Evolutionary conservation across 108 stramenopile genomes (phyloP), one percentile per base, ranked within the genome.

Genomic region (Cylindrotheca closterium): DNA sequence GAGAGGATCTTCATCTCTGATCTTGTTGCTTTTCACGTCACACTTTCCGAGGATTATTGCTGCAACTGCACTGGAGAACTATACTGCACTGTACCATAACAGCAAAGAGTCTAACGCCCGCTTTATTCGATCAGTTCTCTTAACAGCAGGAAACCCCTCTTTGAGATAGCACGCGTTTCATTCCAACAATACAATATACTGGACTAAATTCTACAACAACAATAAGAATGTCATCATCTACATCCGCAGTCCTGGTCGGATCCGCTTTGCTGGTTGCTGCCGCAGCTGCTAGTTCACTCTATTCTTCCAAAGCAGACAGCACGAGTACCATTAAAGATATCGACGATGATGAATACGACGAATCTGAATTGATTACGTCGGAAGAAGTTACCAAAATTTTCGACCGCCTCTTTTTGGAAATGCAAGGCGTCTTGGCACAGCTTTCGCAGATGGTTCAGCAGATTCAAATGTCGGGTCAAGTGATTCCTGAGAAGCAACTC

Each of bases 371-470:
- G 63, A 90, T 94, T 60, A 73, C 87, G 29, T 69, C 73, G 24
- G 88, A 91, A 23, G 86, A 89, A 33, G 89, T 94, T 22, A 56
- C 52, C 26, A 75, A 83, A 60, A 79, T 94, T 48, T 91, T 94
- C 53, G 93, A 94, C 65, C 73, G 83, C 18, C 81, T 94, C 1
- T 94, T 91, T 68, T 47, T 91, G 50, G 80, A 89, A 54, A 91
- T 91, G 88, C 93, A 94, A 55, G 77, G 76, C 22, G 86, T 94
- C 21, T 68, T 91, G 19, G 77, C 81, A 4, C 86, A 89, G 48
- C 77, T 94, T 2, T 81, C 86, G 51, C 93, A 94, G 55, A 85
- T 85, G 51, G 74, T 94, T 18, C 93, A 94, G 51, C 86, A 87
- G 46, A 82, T 94, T 58, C 89, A 91, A 77, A 88, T 88, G 88